A percentile compares a stretch with the other conserved stretches of the same genome.
These are phyloP conservation scores for Starmerella sp. DNA, from an alignment of 805 yeast species.

Conservation along the genomic window DNA sequence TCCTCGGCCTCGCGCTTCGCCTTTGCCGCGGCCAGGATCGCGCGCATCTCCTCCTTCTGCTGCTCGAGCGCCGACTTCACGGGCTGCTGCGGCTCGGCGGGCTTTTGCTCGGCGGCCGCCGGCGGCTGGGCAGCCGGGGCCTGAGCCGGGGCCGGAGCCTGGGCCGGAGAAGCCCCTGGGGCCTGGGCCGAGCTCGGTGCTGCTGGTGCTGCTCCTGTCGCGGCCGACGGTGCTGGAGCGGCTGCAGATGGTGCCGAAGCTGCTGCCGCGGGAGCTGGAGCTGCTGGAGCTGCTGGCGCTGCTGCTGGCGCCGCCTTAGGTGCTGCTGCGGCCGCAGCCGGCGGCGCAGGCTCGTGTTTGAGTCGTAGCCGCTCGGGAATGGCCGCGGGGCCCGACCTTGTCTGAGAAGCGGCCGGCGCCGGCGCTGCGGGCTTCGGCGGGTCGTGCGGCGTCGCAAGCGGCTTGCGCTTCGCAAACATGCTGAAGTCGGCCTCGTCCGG, in stretches of 20 bases:
- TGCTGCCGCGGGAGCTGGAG: not conserved
- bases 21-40: conserved; percentile 25
- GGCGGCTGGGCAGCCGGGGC: too few species aligned
- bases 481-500: not conserved
- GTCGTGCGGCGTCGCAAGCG: conserved; percentile 3
- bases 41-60: conserved; percentile 30
- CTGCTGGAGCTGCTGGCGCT: not conserved
- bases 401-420: not conserved
- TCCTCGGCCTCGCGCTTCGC: conserved; percentile 15
- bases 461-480: not conserved
- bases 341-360: not conserved
- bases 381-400: not conserved
- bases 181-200: too few species aligned
- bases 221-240: too few species aligned
- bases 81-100: not conserved
- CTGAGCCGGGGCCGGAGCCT: too few species aligned
- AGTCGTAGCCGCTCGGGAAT: conserved; percentile 8
- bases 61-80: conserved; percentile 17
- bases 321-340: not conserved
- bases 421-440: not conserved
- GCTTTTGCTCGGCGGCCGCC: not conserved
- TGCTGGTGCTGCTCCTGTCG: too few species aligned
- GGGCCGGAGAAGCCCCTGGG: too few species aligned
- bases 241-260: not conserved
- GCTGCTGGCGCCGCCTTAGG: not conserved